Evolutionary conservation across 1,284 basidiomycete species (phyloP).

Genomic region (Ceratobasidium theobromae): DNA sequence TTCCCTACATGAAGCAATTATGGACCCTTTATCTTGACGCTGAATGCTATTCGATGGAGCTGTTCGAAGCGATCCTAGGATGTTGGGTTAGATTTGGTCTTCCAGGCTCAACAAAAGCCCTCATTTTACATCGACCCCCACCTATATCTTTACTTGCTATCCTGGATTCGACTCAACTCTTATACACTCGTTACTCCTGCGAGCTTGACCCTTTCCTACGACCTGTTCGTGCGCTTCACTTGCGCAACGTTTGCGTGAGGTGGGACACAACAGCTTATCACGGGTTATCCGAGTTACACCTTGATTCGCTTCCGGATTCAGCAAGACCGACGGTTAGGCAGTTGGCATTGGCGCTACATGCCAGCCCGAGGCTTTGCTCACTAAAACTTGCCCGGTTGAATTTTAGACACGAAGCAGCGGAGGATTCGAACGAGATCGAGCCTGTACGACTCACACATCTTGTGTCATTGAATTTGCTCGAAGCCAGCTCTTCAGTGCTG

Average conservation of each 20-base stretch:
- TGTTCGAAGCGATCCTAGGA: conserved; percentile 9
- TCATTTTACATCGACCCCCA: background rate
- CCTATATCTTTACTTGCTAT: conserved; percentile 5
- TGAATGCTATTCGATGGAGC: conserved; percentile 5
- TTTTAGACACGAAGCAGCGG: background rate
- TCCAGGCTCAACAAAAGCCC: conserved; percentile 2
- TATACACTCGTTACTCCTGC: background rate
- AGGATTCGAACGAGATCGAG: background rate
- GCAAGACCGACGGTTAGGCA: background rate
- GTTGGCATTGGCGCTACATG: background rate
- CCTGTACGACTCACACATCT: background rate
- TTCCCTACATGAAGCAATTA: background rate
- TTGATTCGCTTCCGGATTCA: background rate
- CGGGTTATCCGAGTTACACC: background rate
- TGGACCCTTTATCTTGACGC: background rate
- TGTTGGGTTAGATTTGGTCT: conserved; percentile 1
- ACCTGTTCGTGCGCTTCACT: background rate
- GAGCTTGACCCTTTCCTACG: conserved; percentile 1
- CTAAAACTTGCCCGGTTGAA: conserved; percentile 12
- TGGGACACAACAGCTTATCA: background rate
- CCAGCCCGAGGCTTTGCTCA: background rate
- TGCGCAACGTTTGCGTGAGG: conserved; percentile 24
- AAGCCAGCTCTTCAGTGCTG: background rate
- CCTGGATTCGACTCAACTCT: background rate
- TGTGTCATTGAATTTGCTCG: background rate